Base-by-base conservation (phyloP, 2,329 filamentous ascomycete species). In the Cryphonectria parasitica region DNA sequence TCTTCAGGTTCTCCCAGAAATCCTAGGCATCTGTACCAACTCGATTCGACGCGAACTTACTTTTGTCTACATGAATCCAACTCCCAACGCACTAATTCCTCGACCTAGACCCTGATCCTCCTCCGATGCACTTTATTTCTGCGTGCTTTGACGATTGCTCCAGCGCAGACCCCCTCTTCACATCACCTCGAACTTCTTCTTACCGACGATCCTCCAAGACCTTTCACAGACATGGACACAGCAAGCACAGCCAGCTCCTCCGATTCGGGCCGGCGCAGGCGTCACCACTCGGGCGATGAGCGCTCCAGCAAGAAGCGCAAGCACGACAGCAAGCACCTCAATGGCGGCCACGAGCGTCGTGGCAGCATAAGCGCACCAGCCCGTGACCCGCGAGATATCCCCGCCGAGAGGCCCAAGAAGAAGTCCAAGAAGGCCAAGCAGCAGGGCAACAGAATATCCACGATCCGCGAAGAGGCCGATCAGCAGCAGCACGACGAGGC, bases 361-460 rank as follows among this genome's bases (percentile, higher is more conserved):
- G 82, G 83, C 58, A 90, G 87, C 78, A 76, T 89, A 69, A 87
- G 85, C 81, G 89, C 89, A 74, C 87, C 88, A 4, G 87, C 88
- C n/a, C 82, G 88, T 71, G 88, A 90, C 76, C 87, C 87, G 22
- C 82, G 86, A 70, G 88, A 90, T 76, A 83, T 87, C 75, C 84
- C 85, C 2, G 77, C 80, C 3, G 82, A 80, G 77, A 82, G 82
- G 77, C 80, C 79, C 74, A 79, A 74, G 74, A 77, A 73, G 72
- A 60, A 68, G 45, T 17, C 58, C 74, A 61, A 69, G 64, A 69
- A 66, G 45, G n/a, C 61, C 41, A 52, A 19, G 28, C 63, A 64
- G 60, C 56, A 66, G 61, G 64, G 60, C 56, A 49, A 58, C 61
- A 67, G 36, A 28, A 28, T 60, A 22, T n/a, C 71, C 68, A 28